Percentiles rank a stretch among this genome's conserved stretches.
Conservation (phyloP, 371 early-diverging fungal species). For the Syncephalastrum sp. region DNA sequence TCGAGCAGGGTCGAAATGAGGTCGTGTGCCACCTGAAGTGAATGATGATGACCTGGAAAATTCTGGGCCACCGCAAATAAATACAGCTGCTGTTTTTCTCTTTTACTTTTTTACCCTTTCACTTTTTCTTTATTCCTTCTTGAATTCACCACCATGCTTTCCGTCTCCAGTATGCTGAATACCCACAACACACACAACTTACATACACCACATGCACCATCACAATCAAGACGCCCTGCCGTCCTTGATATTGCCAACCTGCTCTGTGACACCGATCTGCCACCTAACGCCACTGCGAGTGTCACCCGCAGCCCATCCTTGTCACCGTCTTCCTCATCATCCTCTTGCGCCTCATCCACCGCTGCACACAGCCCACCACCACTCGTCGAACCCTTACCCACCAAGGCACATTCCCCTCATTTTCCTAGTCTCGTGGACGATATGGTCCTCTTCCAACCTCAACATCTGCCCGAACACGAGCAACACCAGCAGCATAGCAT, state of each 20-base stretch:
- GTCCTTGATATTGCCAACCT: slow-evolving; percentile 40
- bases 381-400: slow-evolving; percentile 10
- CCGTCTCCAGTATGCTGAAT: slow-evolving; percentile 15
- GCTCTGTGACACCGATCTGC: slow-evolving; percentile 14
- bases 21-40: too few relatives aligned
- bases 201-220: slow-evolving; percentile 1
- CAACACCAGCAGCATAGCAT: too few relatives aligned
- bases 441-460: too few relatives aligned
- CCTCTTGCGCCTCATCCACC: slow-evolving; percentile 29
- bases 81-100: slow-evolving; percentile 3
- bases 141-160: slow-evolving; percentile 7
- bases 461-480: too few relatives aligned
- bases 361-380: slow-evolving; percentile 5
- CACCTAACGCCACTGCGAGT: slow-evolving; percentile 1
- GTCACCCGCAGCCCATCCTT: slow-evolving; percentile 24
- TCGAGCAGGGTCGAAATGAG: too few relatives aligned
- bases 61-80: too few relatives aligned
- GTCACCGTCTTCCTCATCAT: slow-evolving; percentile 35
- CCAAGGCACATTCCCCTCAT: slow-evolving; percentile 9
- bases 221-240: slow-evolving; percentile 20
- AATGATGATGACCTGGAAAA: too few relatives aligned
- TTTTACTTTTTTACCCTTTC: slow-evolving; percentile 12
- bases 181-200: neutral
- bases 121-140: slow-evolving; percentile 5
- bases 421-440: too few relatives aligned